Evolutionary conservation across 1,139 yeast species (phyloP).

Genomic region (Komagataea norvegica): DNA sequence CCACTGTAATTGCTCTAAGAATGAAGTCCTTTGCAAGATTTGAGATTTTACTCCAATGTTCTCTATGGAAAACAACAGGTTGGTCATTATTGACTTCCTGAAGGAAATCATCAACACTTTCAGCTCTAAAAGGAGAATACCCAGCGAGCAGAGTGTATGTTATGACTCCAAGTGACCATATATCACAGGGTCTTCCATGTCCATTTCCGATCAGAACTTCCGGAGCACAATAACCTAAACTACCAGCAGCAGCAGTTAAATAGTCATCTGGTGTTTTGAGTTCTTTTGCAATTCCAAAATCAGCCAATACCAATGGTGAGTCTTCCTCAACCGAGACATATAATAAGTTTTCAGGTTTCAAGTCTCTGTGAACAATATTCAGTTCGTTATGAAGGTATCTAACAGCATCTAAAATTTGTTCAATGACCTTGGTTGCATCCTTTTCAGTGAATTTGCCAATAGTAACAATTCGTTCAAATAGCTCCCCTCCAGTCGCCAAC

Average conservation of each 20-base stretch:
- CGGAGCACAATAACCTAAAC: conserved; percentile 93
- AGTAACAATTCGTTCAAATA: conserved; percentile 76
- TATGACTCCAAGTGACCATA: conserved; percentile 91
- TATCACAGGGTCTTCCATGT: conserved; percentile 88
- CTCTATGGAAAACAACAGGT: conserved; percentile 74
- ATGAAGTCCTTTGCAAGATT: conserved; percentile 73
- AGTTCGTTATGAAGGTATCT: conserved; percentile 59
- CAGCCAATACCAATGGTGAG: conserved; percentile 78
- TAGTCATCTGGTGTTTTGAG: conserved; percentile 54
- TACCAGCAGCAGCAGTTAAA: conserved; percentile 77
- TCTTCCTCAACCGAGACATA: conserved; percentile 50
- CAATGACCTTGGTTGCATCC: conserved; percentile 70
- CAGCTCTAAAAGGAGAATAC: conserved; percentile 86
- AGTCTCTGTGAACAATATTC: conserved; percentile 83
- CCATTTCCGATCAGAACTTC: conserved; percentile 75
- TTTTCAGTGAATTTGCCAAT: conserved; percentile 78
- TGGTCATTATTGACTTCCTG: conserved; percentile 70
- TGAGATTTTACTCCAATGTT: conserved; percentile 80
- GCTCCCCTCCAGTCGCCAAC: conserved; percentile 87
- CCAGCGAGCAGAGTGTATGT: conserved; percentile 89
- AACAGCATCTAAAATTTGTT: conserved; percentile 70
- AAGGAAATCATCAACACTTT: conserved; percentile 73
- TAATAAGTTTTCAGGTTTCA: conserved; percentile 85
- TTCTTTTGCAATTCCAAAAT: conserved; percentile 86
- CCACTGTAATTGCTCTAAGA: conserved; percentile 54